Conservation (phyloP, 2,329 filamentous ascomycete species). For the Lasiodiplodia theobromae region DNA sequence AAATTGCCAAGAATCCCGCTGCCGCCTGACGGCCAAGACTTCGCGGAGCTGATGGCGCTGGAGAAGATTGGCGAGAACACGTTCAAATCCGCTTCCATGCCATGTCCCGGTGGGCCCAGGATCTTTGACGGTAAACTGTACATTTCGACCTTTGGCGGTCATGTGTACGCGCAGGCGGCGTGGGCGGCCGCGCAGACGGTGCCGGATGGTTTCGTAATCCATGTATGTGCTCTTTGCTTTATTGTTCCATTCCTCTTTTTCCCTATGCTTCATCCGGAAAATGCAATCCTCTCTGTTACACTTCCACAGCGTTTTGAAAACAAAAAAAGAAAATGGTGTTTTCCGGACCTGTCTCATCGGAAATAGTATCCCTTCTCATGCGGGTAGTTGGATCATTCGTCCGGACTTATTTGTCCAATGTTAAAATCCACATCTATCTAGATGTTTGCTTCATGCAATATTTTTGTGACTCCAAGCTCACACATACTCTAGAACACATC, state of each 20-base stretch:
- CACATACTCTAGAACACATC: not conserved
- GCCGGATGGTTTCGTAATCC: constrained; percentile 56
- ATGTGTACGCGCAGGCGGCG: constrained; percentile 63
- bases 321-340: not conserved
- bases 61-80: constrained; percentile 51
- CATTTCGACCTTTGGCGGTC: constrained; percentile 59
- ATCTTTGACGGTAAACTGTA: constrained; percentile 47
- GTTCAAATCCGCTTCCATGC: constrained; percentile 41
- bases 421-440: not conserved
- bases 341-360: no score
- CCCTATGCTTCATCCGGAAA: not conserved
- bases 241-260: constrained; percentile 30
- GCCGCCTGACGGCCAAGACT: constrained; percentile 31
- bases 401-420: not conserved
- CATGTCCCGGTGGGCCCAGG: not conserved
- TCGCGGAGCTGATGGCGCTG: constrained; percentile 50
- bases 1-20: not conserved
- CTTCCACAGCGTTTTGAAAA: not conserved
- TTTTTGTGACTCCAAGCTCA: not conserved
- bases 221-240: constrained; percentile 49
- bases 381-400: not conserved
- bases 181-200: constrained; percentile 64
- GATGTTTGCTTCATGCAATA: not conserved
- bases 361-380: no score
- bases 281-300: not conserved